A percentile compares a stretch with the other conserved stretches of the same genome.
phyloP scores from a whole-genome alignment of 345 rosid species.

The Arabidopsis suecica region DNA sequence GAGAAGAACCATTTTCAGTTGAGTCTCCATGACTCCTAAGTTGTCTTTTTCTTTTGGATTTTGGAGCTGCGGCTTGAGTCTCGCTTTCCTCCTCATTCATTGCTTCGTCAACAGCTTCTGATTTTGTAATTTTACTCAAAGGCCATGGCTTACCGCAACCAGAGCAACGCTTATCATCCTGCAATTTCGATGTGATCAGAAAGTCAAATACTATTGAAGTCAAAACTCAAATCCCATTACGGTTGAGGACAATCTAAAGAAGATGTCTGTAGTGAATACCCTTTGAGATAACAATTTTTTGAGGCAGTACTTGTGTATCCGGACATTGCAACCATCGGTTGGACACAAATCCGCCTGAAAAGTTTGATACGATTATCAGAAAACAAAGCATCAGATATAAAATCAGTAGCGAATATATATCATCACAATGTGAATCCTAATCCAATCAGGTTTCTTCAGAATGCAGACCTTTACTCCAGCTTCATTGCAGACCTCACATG shows the following conservation, averaged over 20 bases:
- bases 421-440: neutral
- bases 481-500: slow-evolving; percentile 92
- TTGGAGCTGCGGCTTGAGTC: slow-evolving; percentile 35
- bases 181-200: slow-evolving; percentile 28
- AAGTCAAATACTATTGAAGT: neutral
- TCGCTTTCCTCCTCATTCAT: slow-evolving; percentile 50
- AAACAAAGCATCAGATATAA: slow-evolving; percentile 19
- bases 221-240: neutral
- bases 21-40: slow-evolving; percentile 40
- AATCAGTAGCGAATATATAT: neutral
- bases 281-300: slow-evolving; percentile 56
- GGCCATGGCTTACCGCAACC: slow-evolving; percentile 69
- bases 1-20: slow-evolving; percentile 48
- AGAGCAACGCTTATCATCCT: slow-evolving; percentile 68
- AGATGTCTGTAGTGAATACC: slow-evolving; percentile 50
- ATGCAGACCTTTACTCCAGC: slow-evolving; percentile 79
- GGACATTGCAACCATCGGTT: slow-evolving; percentile 60
- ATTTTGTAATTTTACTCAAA: slow-evolving; percentile 45
- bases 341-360: slow-evolving; percentile 78
- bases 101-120: slow-evolving; percentile 58
- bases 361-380: slow-evolving; percentile 12
- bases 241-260: slow-evolving; percentile 2
- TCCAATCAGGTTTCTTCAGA: slow-evolving; percentile 6
- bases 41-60: slow-evolving; percentile 53
- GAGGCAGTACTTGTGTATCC: slow-evolving; percentile 88